A percentile compares a stretch with the other conserved stretches of the same genome.
These are phyloP conservation scores for Abrus pulchellus DNA, from an alignment of 306 rosid species.

Conservation along the genomic window DNA sequence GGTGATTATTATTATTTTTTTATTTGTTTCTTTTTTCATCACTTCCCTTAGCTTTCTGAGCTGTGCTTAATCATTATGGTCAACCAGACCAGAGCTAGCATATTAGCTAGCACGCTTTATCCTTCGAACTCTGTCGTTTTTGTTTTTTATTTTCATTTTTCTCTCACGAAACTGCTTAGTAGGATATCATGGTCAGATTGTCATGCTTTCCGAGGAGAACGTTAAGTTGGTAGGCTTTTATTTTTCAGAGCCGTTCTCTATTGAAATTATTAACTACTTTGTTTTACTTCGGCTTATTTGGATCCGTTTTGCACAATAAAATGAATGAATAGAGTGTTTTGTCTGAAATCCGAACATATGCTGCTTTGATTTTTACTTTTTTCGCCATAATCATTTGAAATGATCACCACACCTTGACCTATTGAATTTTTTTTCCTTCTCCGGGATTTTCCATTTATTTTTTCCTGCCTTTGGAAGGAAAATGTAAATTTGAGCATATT, in stretches of 20 bases:
- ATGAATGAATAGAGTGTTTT: background rate
- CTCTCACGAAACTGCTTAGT: background rate
- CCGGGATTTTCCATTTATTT: too few species aligned
- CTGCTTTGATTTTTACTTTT: background rate
- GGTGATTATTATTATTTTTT: background rate
- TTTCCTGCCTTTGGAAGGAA: too few species aligned
- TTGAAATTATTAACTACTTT: background rate
- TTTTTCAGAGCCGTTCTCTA: background rate
- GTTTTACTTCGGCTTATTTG: background rate
- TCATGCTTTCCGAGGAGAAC: background rate
- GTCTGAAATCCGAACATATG: background rate
- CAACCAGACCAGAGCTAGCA: slow-evolving; percentile 5
- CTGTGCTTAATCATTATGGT: background rate
- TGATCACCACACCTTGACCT: background rate
- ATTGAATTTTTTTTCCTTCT: background rate
- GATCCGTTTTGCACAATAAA: background rate
- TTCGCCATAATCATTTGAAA: background rate
- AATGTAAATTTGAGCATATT: too few species aligned
- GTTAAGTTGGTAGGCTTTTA: background rate
- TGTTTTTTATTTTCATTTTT: background rate
- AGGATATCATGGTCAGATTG: background rate
- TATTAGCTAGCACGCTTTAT: slow-evolving; percentile 5
- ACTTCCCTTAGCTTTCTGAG: slow-evolving; percentile 46
- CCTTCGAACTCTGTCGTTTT: background rate
- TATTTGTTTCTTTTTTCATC: background rate